Base-by-base conservation (phyloP, 768 basidiomycete species). In the Asterophora lycoperdoides region DNA sequence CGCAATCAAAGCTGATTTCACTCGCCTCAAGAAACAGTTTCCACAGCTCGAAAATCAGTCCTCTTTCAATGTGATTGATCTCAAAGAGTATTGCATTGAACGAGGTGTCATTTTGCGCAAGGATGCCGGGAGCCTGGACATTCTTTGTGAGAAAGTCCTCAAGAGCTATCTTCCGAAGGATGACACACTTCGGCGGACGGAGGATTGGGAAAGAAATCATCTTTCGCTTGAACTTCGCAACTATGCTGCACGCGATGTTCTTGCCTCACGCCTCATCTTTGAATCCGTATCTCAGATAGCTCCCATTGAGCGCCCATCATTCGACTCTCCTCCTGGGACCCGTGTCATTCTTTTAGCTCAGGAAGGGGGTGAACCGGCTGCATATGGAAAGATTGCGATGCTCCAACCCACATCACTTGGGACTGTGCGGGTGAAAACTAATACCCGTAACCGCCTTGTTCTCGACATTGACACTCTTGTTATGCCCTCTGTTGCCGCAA, bases 391-490 rank as follows among this genome's bases (percentile, higher is more conserved):
- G 29, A 29, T 29, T 29, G 5, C 29, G 5, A 10, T 10, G 5
- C 6, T 29, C 5, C 29, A 29, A 10, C 29, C 29, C 5, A 29
- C 29, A 10, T 29, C 29, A 5, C 40, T 51, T 19, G 37, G 29
- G 1, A 41, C 28, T n/a, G 47, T 57, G 11, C 4, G 30, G 4
- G 43, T 57, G 6, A 54, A 54, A 19, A 49, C 44, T 7, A 49
- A 49, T 33, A 49, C 28, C 7, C 23, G 34, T 15, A 57, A 38
- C 13, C 37, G 53, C 11, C 49, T 57, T 5, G 49, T 57, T 4
- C 20, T 57, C 28, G 53, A 54, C 28, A 18, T 57, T 32, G 18
- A 35, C 14, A 36, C 51, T 6, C 30, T 57, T 23, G 5, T 49
- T 1, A 51, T 39, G 17, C 56, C 49, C 8, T 50, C 38, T 8